Evolutionary conservation across 2,329 filamentous ascomycete species (phyloP).

Genomic region (Diaporthe sp.): DNA sequence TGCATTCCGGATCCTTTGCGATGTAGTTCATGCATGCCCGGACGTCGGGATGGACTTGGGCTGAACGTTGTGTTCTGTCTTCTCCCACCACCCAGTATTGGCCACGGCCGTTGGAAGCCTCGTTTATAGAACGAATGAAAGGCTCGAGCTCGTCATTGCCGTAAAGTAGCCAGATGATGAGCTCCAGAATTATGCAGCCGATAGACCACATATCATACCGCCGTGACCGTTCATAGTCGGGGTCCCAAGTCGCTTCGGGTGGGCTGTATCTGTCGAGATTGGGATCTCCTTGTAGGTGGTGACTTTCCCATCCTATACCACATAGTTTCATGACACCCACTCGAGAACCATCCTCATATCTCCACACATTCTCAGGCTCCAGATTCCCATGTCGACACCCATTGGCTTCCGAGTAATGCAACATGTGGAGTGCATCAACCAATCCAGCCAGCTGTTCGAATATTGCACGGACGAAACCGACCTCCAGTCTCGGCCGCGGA

Average conservation of each 20-base stretch:
- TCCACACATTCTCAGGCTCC: conserved; percentile 17
- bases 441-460: background rate
- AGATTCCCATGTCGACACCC: conserved; percentile 20
- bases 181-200: conserved; percentile 26
- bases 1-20: background rate
- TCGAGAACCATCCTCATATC: background rate
- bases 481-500: background rate
- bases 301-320: conserved; percentile 12
- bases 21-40: background rate
- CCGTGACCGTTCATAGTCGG: background rate
- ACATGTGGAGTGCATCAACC: background rate
- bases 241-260: background rate
- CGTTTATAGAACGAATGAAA: conserved; percentile 4
- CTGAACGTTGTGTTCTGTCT: background rate
- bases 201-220: conserved; percentile 31
- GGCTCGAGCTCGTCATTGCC: background rate
- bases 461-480: background rate
- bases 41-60: background rate
- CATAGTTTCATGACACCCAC: background rate
- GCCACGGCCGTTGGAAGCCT: too few species aligned
- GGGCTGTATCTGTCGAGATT: conserved; percentile 16
- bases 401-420: background rate
- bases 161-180: conserved; percentile 34
- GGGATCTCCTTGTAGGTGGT: background rate
- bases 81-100: background rate